Evolutionary conservation across 1,139 yeast species (phyloP).

Genomic region (Candida tropicalis): DNA sequence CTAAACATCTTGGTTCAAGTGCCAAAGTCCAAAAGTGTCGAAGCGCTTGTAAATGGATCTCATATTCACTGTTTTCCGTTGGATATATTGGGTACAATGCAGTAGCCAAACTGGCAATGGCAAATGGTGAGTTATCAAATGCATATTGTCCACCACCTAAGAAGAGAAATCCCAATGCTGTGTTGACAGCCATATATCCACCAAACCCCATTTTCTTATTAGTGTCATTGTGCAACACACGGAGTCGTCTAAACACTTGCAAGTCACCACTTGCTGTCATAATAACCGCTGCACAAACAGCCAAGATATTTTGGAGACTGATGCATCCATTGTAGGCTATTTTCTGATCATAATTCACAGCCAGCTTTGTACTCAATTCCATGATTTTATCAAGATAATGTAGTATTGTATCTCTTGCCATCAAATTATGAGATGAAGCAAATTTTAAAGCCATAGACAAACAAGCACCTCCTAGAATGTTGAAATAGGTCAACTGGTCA

Average conservation of each 20-base stretch:
- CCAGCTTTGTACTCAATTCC: slow-evolving; percentile 51
- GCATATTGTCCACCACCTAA: slow-evolving; percentile 94
- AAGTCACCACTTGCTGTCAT: slow-evolving; percentile 95
- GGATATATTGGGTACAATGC: slow-evolving; percentile 80
- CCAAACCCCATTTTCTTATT: slow-evolving; percentile 59
- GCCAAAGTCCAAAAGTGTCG: slow-evolving; percentile 92
- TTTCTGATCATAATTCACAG: slow-evolving; percentile 59
- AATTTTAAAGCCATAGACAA: slow-evolving; percentile 73
- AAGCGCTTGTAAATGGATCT: slow-evolving; percentile 78
- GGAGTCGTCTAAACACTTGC: slow-evolving; percentile 69
- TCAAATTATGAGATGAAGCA: slow-evolving; percentile 68
- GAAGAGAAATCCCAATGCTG: slow-evolving; percentile 86
- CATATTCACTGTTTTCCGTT: slow-evolving; percentile 41
- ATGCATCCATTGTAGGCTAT: slow-evolving; percentile 60
- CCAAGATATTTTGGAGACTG: slow-evolving; percentile 60
- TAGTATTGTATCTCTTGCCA: slow-evolving; percentile 62
- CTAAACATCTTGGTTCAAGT: slow-evolving; percentile 77
- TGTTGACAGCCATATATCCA: slow-evolving; percentile 74
- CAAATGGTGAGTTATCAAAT: slow-evolving; percentile 62
- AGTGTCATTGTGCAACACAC: slow-evolving; percentile 66
- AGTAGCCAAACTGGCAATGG: slow-evolving; percentile 72
- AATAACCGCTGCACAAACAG: slow-evolving; percentile 67
- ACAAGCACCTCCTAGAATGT: slow-evolving; percentile 75
- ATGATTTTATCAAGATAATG: slow-evolving; percentile 63
- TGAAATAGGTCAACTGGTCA: slow-evolving; percentile 65